Base-by-base conservation (phyloP, 2,329 filamentous ascomycete species). In the Aspergillus ibericus region DNA sequence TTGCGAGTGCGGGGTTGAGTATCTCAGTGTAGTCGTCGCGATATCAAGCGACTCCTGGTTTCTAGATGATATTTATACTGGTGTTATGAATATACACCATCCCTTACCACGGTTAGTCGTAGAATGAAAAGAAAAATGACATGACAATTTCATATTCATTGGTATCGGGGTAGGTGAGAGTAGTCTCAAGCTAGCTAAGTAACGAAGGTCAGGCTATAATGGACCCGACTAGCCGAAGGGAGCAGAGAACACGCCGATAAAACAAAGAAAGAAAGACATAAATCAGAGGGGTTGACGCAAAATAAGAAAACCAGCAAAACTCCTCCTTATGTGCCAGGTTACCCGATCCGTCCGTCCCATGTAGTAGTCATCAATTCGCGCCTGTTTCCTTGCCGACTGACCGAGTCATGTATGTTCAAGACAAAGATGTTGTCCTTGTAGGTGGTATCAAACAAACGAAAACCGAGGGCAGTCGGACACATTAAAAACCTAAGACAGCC, bases 301-400 rank as follows among this genome's bases (percentile, higher is more conserved):
- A 48, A 20, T 35, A 46, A 55, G 35, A 44, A 35, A 50, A 57
- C 27, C 35, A 22, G n/a, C 6, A 53, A 35, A 59, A 59, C 62
- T 56, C 61, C 63, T 61, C 61, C 59, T 32, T 48, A 54, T 38
- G 46, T 53, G 29, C 59, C 55, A 15, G 16, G 25, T 16, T 29
- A 48, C 44, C 34, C 56, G 42, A 59, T 59, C 61, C 60, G 55
- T 60, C 51, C 56, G 44, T 53, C 53, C 60, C 44, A 53, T 48
- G 36, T 52, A 32, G 53, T 16, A 32, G 29, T 40, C 51, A 36
- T 29, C 16, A 15, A 27, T 15, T 53, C 49, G 38, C 35, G 40
- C 55, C 56, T 36, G 20, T 35, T 44, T 29, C 56, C 44, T 34
- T 50, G 48, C 46, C 56, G 54, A 54, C 49, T 56, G 48, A 40